Conservation (phyloP, 2,329 filamentous ascomycete species). For the Neocatenulostroma microsporum region DNA sequence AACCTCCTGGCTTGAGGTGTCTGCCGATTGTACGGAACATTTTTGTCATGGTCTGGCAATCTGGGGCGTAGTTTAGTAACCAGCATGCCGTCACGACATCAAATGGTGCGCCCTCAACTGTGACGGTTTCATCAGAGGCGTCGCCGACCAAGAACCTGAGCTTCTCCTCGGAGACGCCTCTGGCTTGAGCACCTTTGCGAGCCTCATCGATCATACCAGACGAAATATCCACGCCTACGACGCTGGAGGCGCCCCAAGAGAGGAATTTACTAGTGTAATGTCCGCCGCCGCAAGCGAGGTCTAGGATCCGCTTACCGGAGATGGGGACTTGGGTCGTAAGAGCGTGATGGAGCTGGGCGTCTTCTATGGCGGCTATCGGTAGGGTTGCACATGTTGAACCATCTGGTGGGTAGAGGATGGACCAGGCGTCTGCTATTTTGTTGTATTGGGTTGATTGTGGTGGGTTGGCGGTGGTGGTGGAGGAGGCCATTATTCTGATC, state of each 20-base stretch:
- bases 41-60: background rate
- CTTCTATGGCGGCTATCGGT: slow-evolving; percentile 1
- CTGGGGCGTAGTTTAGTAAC: slow-evolving; percentile 4
- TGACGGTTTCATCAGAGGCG: background rate
- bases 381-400: background rate
- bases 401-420: background rate
- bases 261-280: slow-evolving; percentile 1
- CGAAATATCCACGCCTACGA: slow-evolving; percentile 3
- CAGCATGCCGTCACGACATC: slow-evolving; percentile 3
- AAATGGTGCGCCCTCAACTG: slow-evolving; percentile 1
- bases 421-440: background rate
- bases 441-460: slow-evolving; percentile 4
- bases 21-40: slow-evolving; percentile 1
- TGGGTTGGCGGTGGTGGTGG: too few relatives aligned
- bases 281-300: slow-evolving; percentile 2
- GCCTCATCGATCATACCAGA: background rate
- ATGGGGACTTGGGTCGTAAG: background rate
- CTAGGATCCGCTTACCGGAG: slow-evolving; percentile 1
- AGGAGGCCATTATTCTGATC: too few relatives aligned
- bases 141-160: background rate
- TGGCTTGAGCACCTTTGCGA: too few relatives aligned
- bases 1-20: slow-evolving; percentile 1
- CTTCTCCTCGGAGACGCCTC: too few relatives aligned
- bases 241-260: background rate
- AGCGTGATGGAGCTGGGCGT: background rate